Percentiles rank a stretch among this genome's conserved stretches.
These are phyloP conservation scores for Spathaspora sp. DNA, from an alignment of 805 yeast genomes.

Conservation along the genomic window DNA sequence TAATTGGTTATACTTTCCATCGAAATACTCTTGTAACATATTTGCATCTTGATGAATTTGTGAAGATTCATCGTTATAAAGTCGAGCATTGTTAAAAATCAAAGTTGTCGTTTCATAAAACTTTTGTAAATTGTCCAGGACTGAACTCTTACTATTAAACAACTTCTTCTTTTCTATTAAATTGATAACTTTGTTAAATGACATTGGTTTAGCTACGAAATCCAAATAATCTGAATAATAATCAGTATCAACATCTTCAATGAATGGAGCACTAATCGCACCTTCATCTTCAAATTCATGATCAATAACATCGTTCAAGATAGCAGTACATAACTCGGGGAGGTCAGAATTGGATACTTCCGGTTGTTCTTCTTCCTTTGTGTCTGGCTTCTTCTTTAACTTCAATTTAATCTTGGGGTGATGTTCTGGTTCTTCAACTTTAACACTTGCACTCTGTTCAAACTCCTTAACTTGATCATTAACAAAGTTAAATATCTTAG, in stretches of 20 bases:
- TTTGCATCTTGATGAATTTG: conserved; percentile 69
- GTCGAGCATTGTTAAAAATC: conserved; percentile 75
- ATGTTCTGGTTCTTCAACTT: conserved; percentile 1
- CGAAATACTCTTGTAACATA: conserved; percentile 52
- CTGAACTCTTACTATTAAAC: conserved; percentile 16
- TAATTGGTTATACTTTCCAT: conserved; percentile 32
- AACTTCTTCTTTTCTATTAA: conserved; percentile 50
- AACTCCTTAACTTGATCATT: conserved; percentile 43
- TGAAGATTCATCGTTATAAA: conserved; percentile 72
- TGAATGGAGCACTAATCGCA: conserved; percentile 63
- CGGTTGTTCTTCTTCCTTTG: conserved; percentile 1
- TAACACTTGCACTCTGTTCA: conserved; percentile 10
- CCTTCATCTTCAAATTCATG: conserved; percentile 49
- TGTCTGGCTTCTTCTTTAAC: conserved; percentile 7
- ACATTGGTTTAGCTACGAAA: conserved; percentile 68
- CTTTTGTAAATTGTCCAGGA: conserved; percentile 48
- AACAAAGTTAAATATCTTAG: conserved; percentile 53
- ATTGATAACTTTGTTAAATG: conserved; percentile 56
- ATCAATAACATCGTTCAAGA: conserved; percentile 39
- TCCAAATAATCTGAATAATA: conserved; percentile 80
- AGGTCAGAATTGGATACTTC: conserved; percentile 16
- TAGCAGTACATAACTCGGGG: conserved; percentile 15
- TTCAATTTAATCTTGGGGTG: conserved; percentile 10
- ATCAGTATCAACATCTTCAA: conserved; percentile 66
- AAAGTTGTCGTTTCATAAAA: conserved; percentile 57